Percentiles rank a stretch among this genome's conserved stretches.
Conservation (phyloP, 192 early-diverging fungal species). For the Linnemannia elongata region DNA sequence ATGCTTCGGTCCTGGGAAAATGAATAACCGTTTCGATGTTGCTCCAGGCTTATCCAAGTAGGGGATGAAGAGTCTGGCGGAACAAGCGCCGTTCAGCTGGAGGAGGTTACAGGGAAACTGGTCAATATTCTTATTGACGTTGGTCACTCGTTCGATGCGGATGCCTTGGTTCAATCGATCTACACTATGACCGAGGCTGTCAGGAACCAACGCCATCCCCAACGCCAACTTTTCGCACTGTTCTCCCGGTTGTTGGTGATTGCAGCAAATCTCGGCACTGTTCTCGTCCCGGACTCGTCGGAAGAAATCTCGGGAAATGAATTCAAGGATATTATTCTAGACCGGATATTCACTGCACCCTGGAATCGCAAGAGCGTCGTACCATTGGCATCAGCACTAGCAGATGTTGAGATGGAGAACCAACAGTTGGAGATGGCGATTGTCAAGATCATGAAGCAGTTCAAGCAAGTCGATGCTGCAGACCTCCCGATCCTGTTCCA, state of each 20-base stretch:
- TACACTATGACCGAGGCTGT: constrained; percentile 42
- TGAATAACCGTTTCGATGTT: neutral
- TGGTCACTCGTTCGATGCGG: constrained; percentile 33
- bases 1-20: neutral
- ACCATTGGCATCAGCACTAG: constrained; percentile 42
- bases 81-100: constrained; percentile 9
- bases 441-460: constrained; percentile 60
- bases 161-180: constrained; percentile 41
- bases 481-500: constrained; percentile 76
- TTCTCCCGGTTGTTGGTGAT: constrained; percentile 47
- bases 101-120: constrained; percentile 39
- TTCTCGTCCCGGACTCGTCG: constrained; percentile 25
- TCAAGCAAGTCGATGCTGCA: constrained; percentile 60
- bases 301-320: constrained; percentile 44
- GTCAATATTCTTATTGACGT: constrained; percentile 40
- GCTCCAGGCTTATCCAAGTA: constrained; percentile 32
- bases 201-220: constrained; percentile 28
- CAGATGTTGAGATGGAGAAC: constrained; percentile 51
- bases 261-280: constrained; percentile 15
- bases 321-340: constrained; percentile 50
- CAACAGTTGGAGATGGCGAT: constrained; percentile 38
- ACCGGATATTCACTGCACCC: constrained; percentile 46
- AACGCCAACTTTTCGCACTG: constrained; percentile 51
- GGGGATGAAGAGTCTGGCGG: constrained; percentile 10
- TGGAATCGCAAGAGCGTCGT: constrained; percentile 55